Evolutionary conservation across 768 basidiomycete species (phyloP), one percentile per base, ranked within the genome.

Genomic region (Psilocybe azurescens): DNA sequence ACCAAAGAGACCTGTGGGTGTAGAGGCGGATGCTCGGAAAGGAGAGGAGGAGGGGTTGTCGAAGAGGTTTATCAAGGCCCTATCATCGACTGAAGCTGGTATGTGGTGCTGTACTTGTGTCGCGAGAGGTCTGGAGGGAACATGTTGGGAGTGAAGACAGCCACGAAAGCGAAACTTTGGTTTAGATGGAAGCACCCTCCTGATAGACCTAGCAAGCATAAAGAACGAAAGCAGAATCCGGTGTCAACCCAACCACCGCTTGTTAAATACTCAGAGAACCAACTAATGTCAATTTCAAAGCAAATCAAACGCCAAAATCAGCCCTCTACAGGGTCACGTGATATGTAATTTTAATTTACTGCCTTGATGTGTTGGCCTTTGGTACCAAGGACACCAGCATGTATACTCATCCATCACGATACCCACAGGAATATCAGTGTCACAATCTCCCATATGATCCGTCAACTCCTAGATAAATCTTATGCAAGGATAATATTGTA

Each of bases 1-100:
- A 14, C 87, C 86, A 73, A 99, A 99, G 38, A 99, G 84, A 24
- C 97, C 97, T 1, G 91, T 90, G 1, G 83, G 75, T 5, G 82
- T 76, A 29, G 85, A 75, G 2, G 83, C 76, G 8, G 82, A 79
- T 3, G 75, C 67, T 46, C 74, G 73, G 39, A 75, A 74, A 13
- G 67, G 67, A 58, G 68, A 74, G 58, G 65, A 79, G 5, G 91
- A 79, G 5, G 91, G 89, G 38, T 82, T 81, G 77, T 94, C 92
- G 73, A 94, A 93, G 60, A 91, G 83, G 14, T 85, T 77, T 60
- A 88, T 81, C 64, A 94, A 81, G 54, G 86, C 81, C 55, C 77
- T 78, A 75, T 93, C 91, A 69, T 91, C 89, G 49, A 76, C 63
- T 16, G 90, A 86, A 13, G 89, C 82, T 16, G 88, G 87, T 49